These are phyloP conservation scores for Quercus robur DNA, from an alignment of 306 rosid species.

Conservation along the genomic window DNA sequence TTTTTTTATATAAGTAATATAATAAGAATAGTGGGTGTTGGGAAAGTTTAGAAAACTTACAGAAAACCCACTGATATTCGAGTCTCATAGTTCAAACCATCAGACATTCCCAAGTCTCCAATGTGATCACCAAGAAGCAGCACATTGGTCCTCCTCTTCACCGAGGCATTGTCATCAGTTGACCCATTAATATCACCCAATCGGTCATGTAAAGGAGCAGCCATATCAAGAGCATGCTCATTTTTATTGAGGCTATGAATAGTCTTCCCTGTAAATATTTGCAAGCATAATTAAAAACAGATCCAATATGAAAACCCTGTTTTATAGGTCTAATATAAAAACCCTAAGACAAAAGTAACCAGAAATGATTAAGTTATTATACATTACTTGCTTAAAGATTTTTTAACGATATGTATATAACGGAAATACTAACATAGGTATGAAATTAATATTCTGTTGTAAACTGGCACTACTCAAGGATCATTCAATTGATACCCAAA, in stretches of 20 bases:
- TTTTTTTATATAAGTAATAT: background rate
- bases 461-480: background rate
- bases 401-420: background rate
- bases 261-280: slow-evolving; percentile 64
- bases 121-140: slow-evolving; percentile 90
- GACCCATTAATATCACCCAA: slow-evolving; percentile 58
- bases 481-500: background rate
- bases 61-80: slow-evolving; percentile 84
- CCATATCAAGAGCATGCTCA: slow-evolving; percentile 95
- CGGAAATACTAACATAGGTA: background rate
- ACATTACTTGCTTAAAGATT: background rate
- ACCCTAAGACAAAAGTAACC: too few species aligned
- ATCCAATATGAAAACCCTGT: background rate
- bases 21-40: background rate
- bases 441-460: background rate
- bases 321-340: too few species aligned
- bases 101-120: slow-evolving; percentile 94
- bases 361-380: too few species aligned
- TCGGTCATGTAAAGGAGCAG: slow-evolving; percentile 70
- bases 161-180: slow-evolving; percentile 45
- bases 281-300: slow-evolving; percentile 7
- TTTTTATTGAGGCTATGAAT: slow-evolving; percentile 91
- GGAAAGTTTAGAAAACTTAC: slow-evolving; percentile 46
- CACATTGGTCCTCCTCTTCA: slow-evolving; percentile 80
- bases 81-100: slow-evolving; percentile 78